Evolutionary conservation across 345 rosid genomes (phyloP).

Genomic region (Eucalyptus curtisii): DNA sequence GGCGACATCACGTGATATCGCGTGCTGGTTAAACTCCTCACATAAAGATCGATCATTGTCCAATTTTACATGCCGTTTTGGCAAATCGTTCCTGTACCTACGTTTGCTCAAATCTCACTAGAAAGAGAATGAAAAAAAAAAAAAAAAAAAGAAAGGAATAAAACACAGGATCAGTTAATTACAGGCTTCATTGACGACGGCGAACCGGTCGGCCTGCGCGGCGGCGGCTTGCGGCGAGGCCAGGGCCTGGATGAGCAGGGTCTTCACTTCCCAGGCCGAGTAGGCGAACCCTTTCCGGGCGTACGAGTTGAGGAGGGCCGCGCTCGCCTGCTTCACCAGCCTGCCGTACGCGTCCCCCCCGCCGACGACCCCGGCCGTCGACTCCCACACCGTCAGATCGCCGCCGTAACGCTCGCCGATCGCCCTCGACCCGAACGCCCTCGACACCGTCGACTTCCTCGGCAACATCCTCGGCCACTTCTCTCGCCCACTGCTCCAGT

Average conservation of each 20-base stretch:
- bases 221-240: conserved; percentile 58
- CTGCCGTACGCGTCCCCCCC: conserved; percentile 33
- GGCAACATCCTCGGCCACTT: conserved; percentile 94
- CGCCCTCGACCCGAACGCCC: conserved; percentile 60
- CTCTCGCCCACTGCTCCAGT: conserved; percentile 76
- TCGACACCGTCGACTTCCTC: conserved; percentile 54
- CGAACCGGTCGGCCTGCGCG: conserved; percentile 34
- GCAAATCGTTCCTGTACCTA: background rate
- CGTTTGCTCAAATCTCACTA: background rate
- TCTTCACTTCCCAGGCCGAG: conserved; percentile 84
- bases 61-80: background rate
- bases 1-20: background rate
- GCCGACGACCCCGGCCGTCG: conserved; percentile 43
- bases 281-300: conserved; percentile 41
- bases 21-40: no score
- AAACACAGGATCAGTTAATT: background rate
- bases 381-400: conserved; percentile 57
- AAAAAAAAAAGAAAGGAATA: background rate
- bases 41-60: no score
- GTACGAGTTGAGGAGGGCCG: conserved; percentile 80
- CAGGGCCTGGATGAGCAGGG: conserved; percentile 48
- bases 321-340: conserved; percentile 60
- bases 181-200: conserved; percentile 62
- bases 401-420: conserved; percentile 55
- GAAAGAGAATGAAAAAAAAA: background rate